A percentile compares a stretch with the other conserved stretches of the same genome.
These are phyloP conservation scores for Pinus albicaulis DNA, from an alignment of 75 land plant genomes.

Conservation along the genomic window DNA sequence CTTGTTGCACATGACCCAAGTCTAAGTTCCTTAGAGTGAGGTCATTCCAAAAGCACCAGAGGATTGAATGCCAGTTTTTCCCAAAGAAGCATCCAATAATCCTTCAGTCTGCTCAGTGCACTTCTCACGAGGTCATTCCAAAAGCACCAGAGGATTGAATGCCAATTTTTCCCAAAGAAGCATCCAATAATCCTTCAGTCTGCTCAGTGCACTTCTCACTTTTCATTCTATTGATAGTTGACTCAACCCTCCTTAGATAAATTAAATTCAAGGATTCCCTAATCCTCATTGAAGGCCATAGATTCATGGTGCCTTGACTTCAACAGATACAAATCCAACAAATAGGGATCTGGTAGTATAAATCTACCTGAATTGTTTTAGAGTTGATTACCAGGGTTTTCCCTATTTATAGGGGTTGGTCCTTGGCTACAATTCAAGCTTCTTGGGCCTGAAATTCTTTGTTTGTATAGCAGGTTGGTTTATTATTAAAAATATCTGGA, in stretches of 20 bases:
- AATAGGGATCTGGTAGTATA: not conserved
- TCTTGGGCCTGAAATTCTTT: not conserved
- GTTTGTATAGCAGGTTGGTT: not conserved
- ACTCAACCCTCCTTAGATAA: not conserved
- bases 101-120: not conserved
- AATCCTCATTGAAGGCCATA: slow-evolving; percentile 1
- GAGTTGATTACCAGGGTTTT: not conserved
- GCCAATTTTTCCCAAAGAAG: too few relatives aligned
- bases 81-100: too few relatives aligned
- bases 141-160: too few relatives aligned
- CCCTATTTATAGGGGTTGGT: not conserved
- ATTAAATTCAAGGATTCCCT: not conserved
- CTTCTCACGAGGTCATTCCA: too few relatives aligned
- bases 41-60: too few relatives aligned
- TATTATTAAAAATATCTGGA: not conserved
- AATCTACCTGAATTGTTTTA: not conserved
- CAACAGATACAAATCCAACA: too few relatives aligned
- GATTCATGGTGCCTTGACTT: not conserved
- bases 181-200: not conserved
- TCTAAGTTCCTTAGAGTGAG: too few relatives aligned
- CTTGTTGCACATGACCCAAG: too few relatives aligned
- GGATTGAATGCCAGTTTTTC: too few relatives aligned
- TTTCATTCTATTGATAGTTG: not conserved
- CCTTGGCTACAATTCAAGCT: too few relatives aligned
- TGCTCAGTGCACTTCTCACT: not conserved